A percentile compares a stretch with the other conserved stretches of the same genome.
These are phyloP conservation scores for Scalesia atractyloides DNA, from an alignment of 129 eudicot genomes.

Conservation along the genomic window DNA sequence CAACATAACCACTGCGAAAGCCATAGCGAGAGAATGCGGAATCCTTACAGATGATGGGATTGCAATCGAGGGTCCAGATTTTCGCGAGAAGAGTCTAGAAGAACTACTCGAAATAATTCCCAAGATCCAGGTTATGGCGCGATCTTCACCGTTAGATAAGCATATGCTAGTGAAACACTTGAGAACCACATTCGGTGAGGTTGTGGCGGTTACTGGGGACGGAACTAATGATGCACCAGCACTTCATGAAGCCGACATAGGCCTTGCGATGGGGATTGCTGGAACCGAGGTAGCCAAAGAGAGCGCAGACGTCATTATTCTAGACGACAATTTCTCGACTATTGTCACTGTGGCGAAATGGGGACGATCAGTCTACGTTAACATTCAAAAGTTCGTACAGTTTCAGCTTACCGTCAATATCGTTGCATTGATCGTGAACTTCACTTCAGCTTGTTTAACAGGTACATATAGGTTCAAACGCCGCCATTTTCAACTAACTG, in stretches of 20 bases:
- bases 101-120: slow-evolving; percentile 76
- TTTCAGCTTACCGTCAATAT: slow-evolving; percentile 95
- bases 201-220: slow-evolving; percentile 99
- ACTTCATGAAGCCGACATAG: slow-evolving; percentile 99
- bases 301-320: slow-evolving; percentile 97
- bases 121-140: slow-evolving; percentile 92
- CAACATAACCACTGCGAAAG: slow-evolving; percentile 91
- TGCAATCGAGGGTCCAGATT: slow-evolving; percentile 97
- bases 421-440: slow-evolving; percentile 89
- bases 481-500: not conserved
- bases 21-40: slow-evolving; percentile 98
- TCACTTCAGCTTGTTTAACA: slow-evolving; percentile 91
- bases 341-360: slow-evolving; percentile 96
- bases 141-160: slow-evolving; percentile 95
- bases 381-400: slow-evolving; percentile 96
- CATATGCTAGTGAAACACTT: slow-evolving; percentile 88
- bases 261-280: slow-evolving; percentile 99
- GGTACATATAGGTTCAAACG: slow-evolving; percentile 38
- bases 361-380: slow-evolving; percentile 93
- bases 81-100: slow-evolving; percentile 72
- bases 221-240: slow-evolving; percentile 99
- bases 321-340: slow-evolving; percentile 97
- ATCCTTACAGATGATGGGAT: slow-evolving; percentile 91
- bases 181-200: slow-evolving; percentile 89
- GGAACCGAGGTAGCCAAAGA: slow-evolving; percentile 99